Base-by-base conservation (phyloP, 1,139 yeast species). In the Entelexis sorbosivorans region DNA sequence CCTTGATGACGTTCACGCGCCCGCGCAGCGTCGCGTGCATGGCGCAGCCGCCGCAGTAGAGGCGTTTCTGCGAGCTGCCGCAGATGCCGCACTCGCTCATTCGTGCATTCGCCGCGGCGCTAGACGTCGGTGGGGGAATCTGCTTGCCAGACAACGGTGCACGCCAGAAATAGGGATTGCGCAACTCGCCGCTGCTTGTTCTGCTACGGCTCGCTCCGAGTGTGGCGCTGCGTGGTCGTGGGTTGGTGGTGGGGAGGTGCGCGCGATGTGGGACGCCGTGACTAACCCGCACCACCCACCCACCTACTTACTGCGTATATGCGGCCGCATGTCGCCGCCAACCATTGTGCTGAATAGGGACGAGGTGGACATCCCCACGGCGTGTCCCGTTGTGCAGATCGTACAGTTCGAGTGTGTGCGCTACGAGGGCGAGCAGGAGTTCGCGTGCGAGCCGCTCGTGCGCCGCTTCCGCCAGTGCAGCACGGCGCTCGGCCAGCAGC, bases 41-140 rank as follows among this genome's bases (percentile, higher is more conserved):
- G 8, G 66, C 62, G 51, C 68, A 64, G 10, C 64, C 56, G 16
- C 63, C 60, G 49, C 68, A 64, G 39, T 55, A 55, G 19, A 64
- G 59, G 45, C 55, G 57, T 32, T 55, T 53, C 33, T 57, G 50
- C 43, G 38, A 35, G 42, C 59, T 59, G 26, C 61, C 61, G 50
- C 66, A 63, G 42, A 63, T 57, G 10, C 63, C 60, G 50, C 66
- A 63, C 54, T 49, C 54, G 35, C 52, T 45, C 53, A 53, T 49
- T 7, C n/a, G 28, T 17, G 26, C 26, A 39, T 39, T 5, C 42
- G 38, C 22, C 20, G 11, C 38, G 24, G 20, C 20, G n/a, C n/a
- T n/a, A n/a, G n/a, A n/a, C n/a, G n/a, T n/a, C n/a, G n/a, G n/a
- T n/a, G n/a, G n/a, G n/a, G n/a, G n/a, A n/a, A n/a, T n/a, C n/a